Base-by-base conservation (phyloP, 495 filamentous ascomycete genomes). In the Aspergillus avenaceus region DNA sequence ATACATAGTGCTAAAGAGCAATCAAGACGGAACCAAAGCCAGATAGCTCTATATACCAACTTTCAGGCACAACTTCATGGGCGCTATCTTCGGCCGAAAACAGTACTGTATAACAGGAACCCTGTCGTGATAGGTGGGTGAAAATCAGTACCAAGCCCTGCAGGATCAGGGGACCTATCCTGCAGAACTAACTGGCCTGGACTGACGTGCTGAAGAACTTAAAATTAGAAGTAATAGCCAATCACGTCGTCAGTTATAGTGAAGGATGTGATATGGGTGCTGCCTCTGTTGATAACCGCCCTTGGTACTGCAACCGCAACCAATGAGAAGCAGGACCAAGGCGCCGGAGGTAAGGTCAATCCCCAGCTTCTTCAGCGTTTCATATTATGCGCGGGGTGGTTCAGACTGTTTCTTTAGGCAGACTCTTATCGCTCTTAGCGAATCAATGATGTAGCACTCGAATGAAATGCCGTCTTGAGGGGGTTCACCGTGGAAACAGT, bases 251-350 rank as follows among this genome's bases (percentile, higher is more conserved):
- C 18, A 9, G n/a, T n/a, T n/a, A 13, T 21, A 42, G 45, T 26
- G 23, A 26, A 47, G 47, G 41, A 36, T 50, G 56, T 55, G 56
- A 59, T 55, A 40, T 44, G 42, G 40, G 56, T 49, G 56, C 48
- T 43, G 56, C 34, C 11, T 14, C 14, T 36, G 54, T 51, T 59
- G 56, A 59, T 50, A 27, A 42, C 37, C 32, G 45, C 47, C 52
- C 54, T 55, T 48, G 48, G 52, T 45, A 36, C 31, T 41, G 47
- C 14, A 27, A 14, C 14, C 32, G 16, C 34, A 29, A 13, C 46
- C 46, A 49, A 49, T 49, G 23, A 29, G 8, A 28, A 16, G 9
- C 23, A 28, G 22, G 23, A n/a, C 8, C 18, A 22, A 27, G 26
- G 14, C 32, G 31, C 45, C 8, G 22, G 32, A 21, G 31, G 11